Evolutionary conservation across 345 rosid species (phyloP).

Genomic region (Raphanus sativus): DNA sequence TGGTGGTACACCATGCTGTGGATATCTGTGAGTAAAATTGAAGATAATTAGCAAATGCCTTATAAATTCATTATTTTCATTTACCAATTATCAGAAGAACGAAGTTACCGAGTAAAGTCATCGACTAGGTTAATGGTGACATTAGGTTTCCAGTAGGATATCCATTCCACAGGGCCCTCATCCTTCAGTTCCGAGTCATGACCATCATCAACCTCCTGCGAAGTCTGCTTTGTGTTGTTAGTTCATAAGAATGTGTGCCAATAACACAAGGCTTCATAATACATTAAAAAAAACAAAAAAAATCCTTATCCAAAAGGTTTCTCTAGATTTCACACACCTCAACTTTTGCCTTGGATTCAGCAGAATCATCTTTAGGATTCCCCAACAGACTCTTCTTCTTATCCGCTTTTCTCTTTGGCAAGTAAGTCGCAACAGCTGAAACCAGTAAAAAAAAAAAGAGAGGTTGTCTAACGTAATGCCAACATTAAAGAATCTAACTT

Average conservation of each 20-base stretch:
- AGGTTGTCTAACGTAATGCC: neutral
- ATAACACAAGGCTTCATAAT: neutral
- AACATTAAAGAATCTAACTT: neutral
- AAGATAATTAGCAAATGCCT: conserved; percentile 13
- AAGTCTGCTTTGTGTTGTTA: conserved; percentile 9
- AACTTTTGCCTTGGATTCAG: conserved; percentile 51
- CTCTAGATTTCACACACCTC: conserved; percentile 14
- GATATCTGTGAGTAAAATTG: conserved; percentile 54
- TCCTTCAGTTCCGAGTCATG: conserved; percentile 52
- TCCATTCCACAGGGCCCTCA: conserved; percentile 82
- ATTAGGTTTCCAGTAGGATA: conserved; percentile 92
- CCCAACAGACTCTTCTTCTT: conserved; percentile 73
- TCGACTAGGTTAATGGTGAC: conserved; percentile 78
- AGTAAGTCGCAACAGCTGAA: conserved; percentile 73
- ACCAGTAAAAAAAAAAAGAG: neutral
- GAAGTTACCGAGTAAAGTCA: conserved; percentile 60
- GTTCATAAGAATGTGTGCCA: conserved; percentile 18
- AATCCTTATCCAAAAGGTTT: neutral
- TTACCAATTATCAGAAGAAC: neutral
- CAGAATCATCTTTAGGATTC: conserved; percentile 49
- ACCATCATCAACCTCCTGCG: conserved; percentile 54
- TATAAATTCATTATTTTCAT: conserved; percentile 1
- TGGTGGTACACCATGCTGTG: conserved; percentile 73
- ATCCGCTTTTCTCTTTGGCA: conserved; percentile 83
- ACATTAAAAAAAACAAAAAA: neutral